Base-by-base conservation (phyloP, 176 grass and related monocot species). In the Oropetium thomaeum region DNA sequence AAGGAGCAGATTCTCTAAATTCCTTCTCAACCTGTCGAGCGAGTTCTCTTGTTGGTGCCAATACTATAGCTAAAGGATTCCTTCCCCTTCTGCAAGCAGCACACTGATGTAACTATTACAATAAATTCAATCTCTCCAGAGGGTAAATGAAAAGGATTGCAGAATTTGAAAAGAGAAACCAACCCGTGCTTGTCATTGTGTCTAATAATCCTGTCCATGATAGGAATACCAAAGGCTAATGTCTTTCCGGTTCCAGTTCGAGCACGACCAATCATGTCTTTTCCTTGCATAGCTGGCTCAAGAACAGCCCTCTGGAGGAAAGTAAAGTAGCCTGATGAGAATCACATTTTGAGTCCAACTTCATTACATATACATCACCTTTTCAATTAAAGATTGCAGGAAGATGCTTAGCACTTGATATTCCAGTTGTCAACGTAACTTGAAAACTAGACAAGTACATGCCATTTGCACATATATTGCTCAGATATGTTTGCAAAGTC, bases 161-260 rank as follows among this genome's bases (percentile, higher is more conserved):
- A 5, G 22, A n/a, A 72, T 48, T 41, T 55, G 30, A 69, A 76
- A 76, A 92, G 38, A 76, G 34, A 74, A 78, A 89, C 95, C 23
- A 76, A 98, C 95, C 95, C 95, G 80, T 92, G 87, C 59, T 86
- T 90, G 74, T 93, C 84, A 76, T 93, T 93, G 78, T 85, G 53
- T 8, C 82, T 33, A 55, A 98, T 73, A 74, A 98, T 98, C 55
- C 73, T 94, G 83, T 94, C 91, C 67, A 98, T 89, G 39, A 94
- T 94, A 68, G 95, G 95, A 85, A 98, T 92, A 49, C 95, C 95
- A 91, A 98, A 98, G 79, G 95, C 95, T 78, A 98, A 88, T 10
- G 95, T 98, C 62, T 98, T 98, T 5, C 95, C 95, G 0, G 95
- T 98, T 35, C 91, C 95, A 26, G 95, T 98, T 85, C 67, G 88